Evolutionary conservation across 2,329 filamentous ascomycete genomes (phyloP), one percentile per base, ranked within the genome.

Genomic region (Ophiobolus disseminans): DNA sequence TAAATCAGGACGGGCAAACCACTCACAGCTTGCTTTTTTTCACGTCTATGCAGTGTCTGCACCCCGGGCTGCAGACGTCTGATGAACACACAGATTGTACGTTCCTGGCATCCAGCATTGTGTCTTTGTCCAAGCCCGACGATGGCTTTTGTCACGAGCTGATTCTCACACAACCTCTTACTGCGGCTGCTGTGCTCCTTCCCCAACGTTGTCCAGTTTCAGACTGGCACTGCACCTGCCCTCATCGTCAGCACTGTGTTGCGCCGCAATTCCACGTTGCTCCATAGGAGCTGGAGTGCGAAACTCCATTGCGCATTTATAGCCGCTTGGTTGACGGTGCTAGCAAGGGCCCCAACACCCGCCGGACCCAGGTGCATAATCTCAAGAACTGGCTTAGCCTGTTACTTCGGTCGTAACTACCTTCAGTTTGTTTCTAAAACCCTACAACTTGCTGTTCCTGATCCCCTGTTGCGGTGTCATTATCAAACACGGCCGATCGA

Each of bases 291-390:
- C 39, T 42, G 42, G 40, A 48, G 55, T 60, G 40, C 60, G 53
- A 66, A 55, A 54, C 58, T 56, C 54, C 34, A 58, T 55, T 46
- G 46, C 50, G 48, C 55, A 51, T 60, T 66, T 63, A 65, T 66
- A 69, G 60, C 58, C 62, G 63, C 63, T 65, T 68, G 62, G 58
- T 66, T 55, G 42, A 53, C 50, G 53, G 53, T 58, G 55, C 66
- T 70, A 70, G 68, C 69, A 63, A 63, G 66, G 68, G 58, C 49
- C 60, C 59, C 61, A 59, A 58, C 58, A 64, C 60, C 63, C 60
- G 61, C 60, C 62, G 50, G 48, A 60, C 56, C 53, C 61, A 59
- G 55, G 53, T 55, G 57, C 57, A 55, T 56, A 56, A 58, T 55
- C 59, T 63, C 60, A 62, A 59, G 38, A 58, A 56, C 58, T 48